Evolutionary conservation across 345 rosid species (phyloP).

Genomic region (Kandelia obovata): DNA sequence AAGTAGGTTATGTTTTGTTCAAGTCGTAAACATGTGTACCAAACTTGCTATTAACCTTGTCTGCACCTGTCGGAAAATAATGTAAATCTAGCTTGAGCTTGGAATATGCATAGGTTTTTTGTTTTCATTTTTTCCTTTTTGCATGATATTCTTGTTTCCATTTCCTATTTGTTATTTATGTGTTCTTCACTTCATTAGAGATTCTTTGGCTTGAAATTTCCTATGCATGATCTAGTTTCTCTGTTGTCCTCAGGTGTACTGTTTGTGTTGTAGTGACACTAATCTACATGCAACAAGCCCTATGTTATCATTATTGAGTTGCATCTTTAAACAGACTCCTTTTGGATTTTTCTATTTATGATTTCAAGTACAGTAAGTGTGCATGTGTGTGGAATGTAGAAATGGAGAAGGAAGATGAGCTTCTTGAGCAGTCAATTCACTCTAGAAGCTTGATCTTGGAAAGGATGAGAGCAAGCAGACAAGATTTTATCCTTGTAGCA

Average conservation of each 20-base stretch:
- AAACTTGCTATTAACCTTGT: too few relatives aligned
- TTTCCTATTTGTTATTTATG: neutral
- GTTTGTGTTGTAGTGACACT: too few relatives aligned
- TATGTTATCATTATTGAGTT: too few relatives aligned
- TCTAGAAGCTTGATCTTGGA: constrained; percentile 65
- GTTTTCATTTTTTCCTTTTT: neutral
- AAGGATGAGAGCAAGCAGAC: constrained; percentile 59
- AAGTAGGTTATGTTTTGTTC: too few relatives aligned
- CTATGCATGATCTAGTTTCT: neutral
- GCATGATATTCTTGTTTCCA: neutral
- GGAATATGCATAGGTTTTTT: too few relatives aligned
- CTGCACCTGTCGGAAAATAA: too few relatives aligned
- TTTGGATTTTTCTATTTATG: neutral
- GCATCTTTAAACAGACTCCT: neutral
- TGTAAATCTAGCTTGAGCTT: too few relatives aligned
- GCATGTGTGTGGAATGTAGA: constrained; percentile 41
- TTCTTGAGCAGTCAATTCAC: constrained; percentile 62
- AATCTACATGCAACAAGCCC: too few relatives aligned
- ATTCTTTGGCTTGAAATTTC: too few relatives aligned
- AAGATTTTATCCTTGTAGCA: constrained; percentile 78
- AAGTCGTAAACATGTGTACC: too few relatives aligned
- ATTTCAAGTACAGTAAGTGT: neutral
- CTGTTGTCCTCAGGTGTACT: too few relatives aligned
- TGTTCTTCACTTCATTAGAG: neutral
- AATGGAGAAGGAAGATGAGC: constrained; percentile 81